Evolutionary conservation across 2,329 filamentous ascomycete species (phyloP).

Genomic region (Claviceps digitariae): DNA sequence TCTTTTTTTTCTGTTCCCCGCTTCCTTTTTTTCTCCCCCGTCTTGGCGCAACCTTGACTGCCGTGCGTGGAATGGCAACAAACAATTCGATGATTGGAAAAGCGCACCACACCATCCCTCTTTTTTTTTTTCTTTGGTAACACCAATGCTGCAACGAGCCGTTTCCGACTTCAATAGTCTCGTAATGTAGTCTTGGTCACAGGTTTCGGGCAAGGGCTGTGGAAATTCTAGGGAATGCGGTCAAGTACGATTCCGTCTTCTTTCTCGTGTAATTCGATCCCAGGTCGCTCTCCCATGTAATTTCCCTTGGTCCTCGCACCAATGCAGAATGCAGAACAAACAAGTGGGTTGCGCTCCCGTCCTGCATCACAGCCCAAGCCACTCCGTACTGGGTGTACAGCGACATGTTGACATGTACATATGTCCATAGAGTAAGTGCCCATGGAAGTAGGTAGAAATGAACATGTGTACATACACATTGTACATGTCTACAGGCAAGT

Average conservation of each 20-base stretch:
- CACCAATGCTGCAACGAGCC: slow-evolving; percentile 19
- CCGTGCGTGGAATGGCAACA: background rate
- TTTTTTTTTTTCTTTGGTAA: slow-evolving; percentile 6
- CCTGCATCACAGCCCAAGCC: background rate
- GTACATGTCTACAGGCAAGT: background rate
- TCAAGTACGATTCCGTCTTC: background rate
- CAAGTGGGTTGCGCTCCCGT: slow-evolving; percentile 1
- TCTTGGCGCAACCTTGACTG: background rate
- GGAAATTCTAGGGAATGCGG: background rate
- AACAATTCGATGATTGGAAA: background rate
- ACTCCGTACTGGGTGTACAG: background rate
- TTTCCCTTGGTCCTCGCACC: background rate
- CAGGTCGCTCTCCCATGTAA: background rate
- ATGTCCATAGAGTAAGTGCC: no score
- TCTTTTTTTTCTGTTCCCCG: no score
- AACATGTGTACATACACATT: background rate
- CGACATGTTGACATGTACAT: no score
- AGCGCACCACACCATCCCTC: background rate
- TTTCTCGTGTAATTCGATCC: background rate
- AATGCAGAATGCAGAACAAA: background rate
- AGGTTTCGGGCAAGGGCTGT: background rate
- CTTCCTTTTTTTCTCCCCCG: background rate
- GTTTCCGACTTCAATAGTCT: slow-evolving; percentile 22
- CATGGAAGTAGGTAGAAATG: background rate
- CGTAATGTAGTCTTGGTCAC: slow-evolving; percentile 15